These are phyloP conservation scores for Aspergillus latus DNA, from an alignment of 2,329 filamentous ascomycete genomes.

Conservation along the genomic window DNA sequence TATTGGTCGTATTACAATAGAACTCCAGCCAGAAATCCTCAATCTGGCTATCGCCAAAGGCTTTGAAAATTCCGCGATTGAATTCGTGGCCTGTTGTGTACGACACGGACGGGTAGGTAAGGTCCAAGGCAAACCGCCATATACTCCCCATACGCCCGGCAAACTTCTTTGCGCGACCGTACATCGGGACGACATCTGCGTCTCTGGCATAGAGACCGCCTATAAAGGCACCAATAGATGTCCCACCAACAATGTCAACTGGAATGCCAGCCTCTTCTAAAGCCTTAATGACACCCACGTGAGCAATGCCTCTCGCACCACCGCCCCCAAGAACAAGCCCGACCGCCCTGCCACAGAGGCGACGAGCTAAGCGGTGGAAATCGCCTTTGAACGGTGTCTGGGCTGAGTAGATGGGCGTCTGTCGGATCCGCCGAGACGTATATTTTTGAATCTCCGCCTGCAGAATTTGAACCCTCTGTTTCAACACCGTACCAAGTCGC, in stretches of 20 bases:
- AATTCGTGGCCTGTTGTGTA: constrained; percentile 99
- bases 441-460: constrained; percentile 99
- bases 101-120: constrained; percentile 93
- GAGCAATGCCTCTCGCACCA: constrained; percentile 85
- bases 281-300: constrained; percentile 90
- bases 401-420: constrained; percentile 83
- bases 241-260: constrained; percentile 92
- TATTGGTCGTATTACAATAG: constrained; percentile 99
- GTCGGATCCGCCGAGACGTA: constrained; percentile 86
- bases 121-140: constrained; percentile 94
- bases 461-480: constrained; percentile 88
- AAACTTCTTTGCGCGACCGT: constrained; percentile 95
- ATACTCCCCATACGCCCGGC: constrained; percentile 97
- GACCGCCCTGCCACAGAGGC: constrained; percentile 90
- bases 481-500: constrained; percentile 79
- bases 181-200: constrained; percentile 95
- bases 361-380: constrained; percentile 86
- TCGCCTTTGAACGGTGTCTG: constrained; percentile 95
- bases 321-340: constrained; percentile 92
- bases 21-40: constrained; percentile 99
- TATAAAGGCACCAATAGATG: constrained; percentile 93
- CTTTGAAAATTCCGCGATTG: constrained; percentile 98
- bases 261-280: constrained; percentile 96
- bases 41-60: constrained; percentile 93
- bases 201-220: constrained; percentile 94